Base-by-base conservation (phyloP, 495 filamentous ascomycete genomes). In the Elaphomyces granulatus region DNA sequence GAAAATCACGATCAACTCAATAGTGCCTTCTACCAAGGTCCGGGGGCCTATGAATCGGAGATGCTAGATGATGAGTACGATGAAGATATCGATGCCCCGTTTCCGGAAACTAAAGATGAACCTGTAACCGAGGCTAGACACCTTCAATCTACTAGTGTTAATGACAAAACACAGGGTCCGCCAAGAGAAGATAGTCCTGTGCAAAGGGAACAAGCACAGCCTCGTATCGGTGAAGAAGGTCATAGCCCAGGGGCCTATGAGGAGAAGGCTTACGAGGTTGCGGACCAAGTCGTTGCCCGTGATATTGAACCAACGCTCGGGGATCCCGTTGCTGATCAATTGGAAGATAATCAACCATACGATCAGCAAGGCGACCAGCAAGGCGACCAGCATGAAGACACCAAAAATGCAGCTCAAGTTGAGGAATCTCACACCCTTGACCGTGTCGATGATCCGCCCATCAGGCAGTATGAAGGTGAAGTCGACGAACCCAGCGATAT, bases 21-120 rank as follows among this genome's bases (percentile, higher is more conserved):
- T 30, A 60, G 61, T 15, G 56, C 64, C 38, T 52, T 64, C 32
- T 54, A 53, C 34, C 49, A 49, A 15, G 36, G 38, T 16, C 56
- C 57, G n/a, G 52, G 49, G 15, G 46, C 52, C n/a, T 64, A 59
- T 18, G 55, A 63, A 36, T 52, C 59, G 2, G 63, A 63, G 31
- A 68, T 68, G 64, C 40, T 60, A 18, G 67, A 69, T 39, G 57
- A 63, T 19, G 63, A 64, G 36, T 56, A 59, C 37, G 59, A 54
- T 30, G 52, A 59, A 34, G 52, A 59, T 32, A 45, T 52, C 19
- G 53, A 64, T 37, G 42, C 47, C 18, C 50, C 58, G 28, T 33
- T 60, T 19, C 44, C 59, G 18, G 49, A 53, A 43, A 49, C 54
- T 17, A 45, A 56, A 32, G 37, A 56, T 38, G 54, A 53, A 36